Conservation (phyloP, 192 early-diverging fungal genomes). For the Entomortierella beljakovae region DNA sequence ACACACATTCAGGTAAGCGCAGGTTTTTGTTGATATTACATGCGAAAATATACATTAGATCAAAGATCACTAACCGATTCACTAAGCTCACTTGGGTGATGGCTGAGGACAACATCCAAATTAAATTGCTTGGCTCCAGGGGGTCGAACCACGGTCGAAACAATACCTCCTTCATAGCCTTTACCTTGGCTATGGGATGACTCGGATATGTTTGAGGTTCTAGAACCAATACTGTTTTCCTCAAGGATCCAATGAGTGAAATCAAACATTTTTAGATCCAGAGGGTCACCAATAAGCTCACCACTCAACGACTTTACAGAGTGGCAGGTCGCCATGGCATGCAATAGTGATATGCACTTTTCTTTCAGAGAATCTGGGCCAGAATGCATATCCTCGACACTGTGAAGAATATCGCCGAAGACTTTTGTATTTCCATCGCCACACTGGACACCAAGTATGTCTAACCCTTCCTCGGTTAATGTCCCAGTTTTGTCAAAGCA, state of each 20-base stretch:
- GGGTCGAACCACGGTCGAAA: slow-evolving; percentile 90
- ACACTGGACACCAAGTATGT: slow-evolving; percentile 89
- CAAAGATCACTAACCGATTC: slow-evolving; percentile 22
- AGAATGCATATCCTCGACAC: slow-evolving; percentile 1
- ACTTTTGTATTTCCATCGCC: slow-evolving; percentile 54
- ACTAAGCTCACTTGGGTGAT: slow-evolving; percentile 18
- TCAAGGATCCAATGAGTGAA: slow-evolving; percentile 95
- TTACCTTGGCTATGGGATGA: slow-evolving; percentile 3
- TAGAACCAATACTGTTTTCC: slow-evolving; percentile 72
- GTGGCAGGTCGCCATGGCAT: slow-evolving; percentile 83
- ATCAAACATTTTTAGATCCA: slow-evolving; percentile 98
- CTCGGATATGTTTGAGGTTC: slow-evolving; percentile 20
- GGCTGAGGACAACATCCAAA: slow-evolving; percentile 55
- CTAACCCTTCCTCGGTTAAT: slow-evolving; percentile 94
- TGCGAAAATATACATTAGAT: background rate
- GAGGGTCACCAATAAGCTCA: slow-evolving; percentile 93
- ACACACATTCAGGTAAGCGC: too few species aligned
- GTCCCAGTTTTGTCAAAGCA: slow-evolving; percentile 99
- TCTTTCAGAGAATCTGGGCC: slow-evolving; percentile 32
- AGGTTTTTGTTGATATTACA: too few species aligned
- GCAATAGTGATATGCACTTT: slow-evolving; percentile 51
- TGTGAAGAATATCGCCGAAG: slow-evolving; percentile 22
- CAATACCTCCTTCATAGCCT: slow-evolving; percentile 53
- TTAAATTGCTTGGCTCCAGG: slow-evolving; percentile 73
- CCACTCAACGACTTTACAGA: slow-evolving; percentile 93